Base-by-base conservation (phyloP, 2,329 filamentous ascomycete species). In the Ramichloridium luteum region DNA sequence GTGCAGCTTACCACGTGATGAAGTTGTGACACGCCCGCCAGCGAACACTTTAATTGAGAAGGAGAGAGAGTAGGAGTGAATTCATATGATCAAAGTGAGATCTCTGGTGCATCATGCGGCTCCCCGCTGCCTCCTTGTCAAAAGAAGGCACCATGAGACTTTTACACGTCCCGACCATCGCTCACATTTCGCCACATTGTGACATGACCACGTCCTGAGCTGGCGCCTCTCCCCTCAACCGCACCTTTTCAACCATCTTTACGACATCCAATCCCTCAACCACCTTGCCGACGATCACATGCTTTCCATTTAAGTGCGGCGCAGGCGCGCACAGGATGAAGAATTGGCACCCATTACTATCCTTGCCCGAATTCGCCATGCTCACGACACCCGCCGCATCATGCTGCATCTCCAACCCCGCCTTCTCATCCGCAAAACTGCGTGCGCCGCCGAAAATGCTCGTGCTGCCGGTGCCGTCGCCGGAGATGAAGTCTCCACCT, bases 341-440 rank as follows among this genome's bases (percentile, higher is more conserved):
- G 67, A 98, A 98, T 54, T 96, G 90, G 37, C 76, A 85, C 22
- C 90, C 90, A 57, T 96, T 96, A 44, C 82, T 88, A 59, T 94
- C 80, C 32, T 82, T 80, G 1, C 88, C 88, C 16, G 81, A 80
- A 55, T 94, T 94, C 29, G 90, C 90, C 90, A 96, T 98, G 39
- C 80, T 88, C 27, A 98, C 64, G 31, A 96, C 62, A 3, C 86
- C 88, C 1, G 82, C 70, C 41, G 70, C 62, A 40, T 84, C 80
- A 58, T 96, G 88, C 57, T 77, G 81, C 8, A 8, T n/a, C 20
- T 8, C 20, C 28, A 84, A 54, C 10, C 55, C 65, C 53, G 94
- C 94, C 55, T 90, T 92, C 63, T 98, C 90, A 53, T 98, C 90
- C 4, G 77, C 73, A 52, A 96, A 96, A 27, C 74, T 71, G 47